phyloP scores from a whole-genome alignment of 2,329 filamentous ascomycete genomes.

The Colletotrichum incanum region DNA sequence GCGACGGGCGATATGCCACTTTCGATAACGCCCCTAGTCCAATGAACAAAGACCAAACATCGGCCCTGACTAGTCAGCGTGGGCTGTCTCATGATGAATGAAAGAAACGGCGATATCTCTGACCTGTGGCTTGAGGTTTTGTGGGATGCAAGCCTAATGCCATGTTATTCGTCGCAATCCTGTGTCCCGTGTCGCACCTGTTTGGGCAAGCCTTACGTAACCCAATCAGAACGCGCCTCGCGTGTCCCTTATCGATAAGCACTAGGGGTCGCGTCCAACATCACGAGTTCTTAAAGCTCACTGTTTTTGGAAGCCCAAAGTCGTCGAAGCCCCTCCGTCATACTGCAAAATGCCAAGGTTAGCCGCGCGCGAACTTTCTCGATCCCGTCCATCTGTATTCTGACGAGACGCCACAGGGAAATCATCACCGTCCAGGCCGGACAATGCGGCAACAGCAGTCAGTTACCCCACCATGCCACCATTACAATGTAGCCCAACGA shows the following conservation, averaged over 20 bases:
- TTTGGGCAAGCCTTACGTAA: not conserved
- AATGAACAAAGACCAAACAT: constrained; percentile 31
- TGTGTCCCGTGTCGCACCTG: not conserved
- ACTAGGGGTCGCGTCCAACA: constrained; percentile 38
- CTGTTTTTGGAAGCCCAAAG: constrained; percentile 34
- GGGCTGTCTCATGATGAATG: constrained; percentile 39
- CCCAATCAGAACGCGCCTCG: constrained; percentile 30
- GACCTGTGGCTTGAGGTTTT: constrained; percentile 3
- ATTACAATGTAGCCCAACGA: not conserved
- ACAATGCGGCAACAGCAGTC: constrained; percentile 99
- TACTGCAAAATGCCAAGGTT: constrained; percentile 43
- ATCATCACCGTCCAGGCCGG: constrained; percentile 99
- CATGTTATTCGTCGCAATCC: not conserved
- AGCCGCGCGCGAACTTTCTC: not conserved
- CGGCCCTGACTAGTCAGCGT: constrained; percentile 31
- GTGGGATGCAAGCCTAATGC: not conserved
- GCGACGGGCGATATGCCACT: constrained; percentile 9
- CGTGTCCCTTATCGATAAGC: constrained; percentile 44
- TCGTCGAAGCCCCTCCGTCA: constrained; percentile 26
- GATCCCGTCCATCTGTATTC: too few species aligned
- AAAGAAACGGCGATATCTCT: constrained; percentile 36
- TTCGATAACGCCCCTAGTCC: constrained; percentile 18
- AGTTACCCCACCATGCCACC: constrained; percentile 60
- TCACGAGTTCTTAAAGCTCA: constrained; percentile 25
- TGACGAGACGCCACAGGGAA: constrained; percentile 74